phyloP scores from a whole-genome alignment of 2,329 filamentous ascomycete species.

The Metarhizium sp. region DNA sequence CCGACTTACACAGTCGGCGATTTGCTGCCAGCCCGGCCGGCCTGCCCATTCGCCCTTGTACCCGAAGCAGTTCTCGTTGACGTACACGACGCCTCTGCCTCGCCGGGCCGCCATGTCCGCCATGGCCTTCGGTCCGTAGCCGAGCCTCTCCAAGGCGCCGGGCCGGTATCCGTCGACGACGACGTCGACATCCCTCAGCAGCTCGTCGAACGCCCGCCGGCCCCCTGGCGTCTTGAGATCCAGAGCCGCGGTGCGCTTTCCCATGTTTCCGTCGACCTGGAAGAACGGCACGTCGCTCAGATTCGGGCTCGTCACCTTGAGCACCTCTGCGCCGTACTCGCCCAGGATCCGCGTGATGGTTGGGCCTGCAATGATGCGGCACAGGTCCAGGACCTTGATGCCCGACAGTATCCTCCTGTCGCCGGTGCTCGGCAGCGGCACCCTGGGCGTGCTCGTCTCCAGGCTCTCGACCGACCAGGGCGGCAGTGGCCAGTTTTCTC shows the following conservation, averaged over 20 bases:
- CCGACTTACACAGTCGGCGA: constrained; percentile 47
- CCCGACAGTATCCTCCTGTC: constrained; percentile 37
- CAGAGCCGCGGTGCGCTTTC: constrained; percentile 57
- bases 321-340: constrained; percentile 66
- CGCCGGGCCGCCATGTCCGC: constrained; percentile 41
- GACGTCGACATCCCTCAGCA: constrained; percentile 55
- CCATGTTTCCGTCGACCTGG: constrained; percentile 63
- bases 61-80: constrained; percentile 65
- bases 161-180: constrained; percentile 61
- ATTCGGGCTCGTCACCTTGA: constrained; percentile 59
- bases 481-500: constrained; percentile 27
- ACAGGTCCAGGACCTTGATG: constrained; percentile 65
- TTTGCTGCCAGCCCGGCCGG: constrained; percentile 63
- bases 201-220: constrained; percentile 43
- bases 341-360: constrained; percentile 60
- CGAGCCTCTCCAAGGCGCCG: constrained; percentile 52
- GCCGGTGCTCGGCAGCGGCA: constrained; percentile 22
- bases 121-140: constrained; percentile 50
- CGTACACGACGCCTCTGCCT: constrained; percentile 56
- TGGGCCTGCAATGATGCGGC: constrained; percentile 68
- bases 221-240: constrained; percentile 50
- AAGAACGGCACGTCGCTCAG: constrained; percentile 66
- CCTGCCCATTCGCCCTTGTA: constrained; percentile 48
- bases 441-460: constrained; percentile 38
- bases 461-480: constrained; percentile 42